These are phyloP conservation scores for Tricholoma matsutake DNA, from an alignment of 768 basidiomycete species.

Conservation along the genomic window DNA sequence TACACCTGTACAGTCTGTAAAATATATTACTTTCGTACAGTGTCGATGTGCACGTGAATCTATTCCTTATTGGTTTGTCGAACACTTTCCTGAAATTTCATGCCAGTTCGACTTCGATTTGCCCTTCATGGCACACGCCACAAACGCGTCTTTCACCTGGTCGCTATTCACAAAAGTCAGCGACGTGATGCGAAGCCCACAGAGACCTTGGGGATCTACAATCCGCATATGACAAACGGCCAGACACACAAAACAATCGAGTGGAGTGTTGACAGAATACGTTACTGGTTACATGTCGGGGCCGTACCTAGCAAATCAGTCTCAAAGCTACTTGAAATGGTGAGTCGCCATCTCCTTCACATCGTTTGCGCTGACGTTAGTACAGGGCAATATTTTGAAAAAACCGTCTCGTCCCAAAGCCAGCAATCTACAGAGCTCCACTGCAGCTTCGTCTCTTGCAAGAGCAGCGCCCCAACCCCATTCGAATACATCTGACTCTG, in stretches of 20 bases:
- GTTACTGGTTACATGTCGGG: slow-evolving; percentile 84
- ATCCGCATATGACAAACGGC: slow-evolving; percentile 57
- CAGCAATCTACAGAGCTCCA: slow-evolving; percentile 4
- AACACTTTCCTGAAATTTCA: slow-evolving; percentile 26
- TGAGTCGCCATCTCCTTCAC: slow-evolving; percentile 37
- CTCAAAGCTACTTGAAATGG: slow-evolving; percentile 73
- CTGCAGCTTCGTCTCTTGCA: not conserved
- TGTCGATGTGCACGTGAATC: not conserved
- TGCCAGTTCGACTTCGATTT: slow-evolving; percentile 85
- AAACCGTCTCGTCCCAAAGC: slow-evolving; percentile 49
- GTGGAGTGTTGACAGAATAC: slow-evolving; percentile 90
- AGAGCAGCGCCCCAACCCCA: not conserved
- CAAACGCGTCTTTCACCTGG: slow-evolving; percentile 77
- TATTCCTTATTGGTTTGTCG: not conserved
- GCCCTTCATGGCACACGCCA: slow-evolving; percentile 78
- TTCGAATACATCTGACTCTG: not conserved
- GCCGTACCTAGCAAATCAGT: slow-evolving; percentile 81
- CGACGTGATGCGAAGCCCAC: slow-evolving; percentile 83
- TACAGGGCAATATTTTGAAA: slow-evolving; percentile 60
- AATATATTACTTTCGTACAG: no score
- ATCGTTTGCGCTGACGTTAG: not conserved
- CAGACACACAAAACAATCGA: slow-evolving; percentile 67
- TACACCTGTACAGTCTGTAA: no score
- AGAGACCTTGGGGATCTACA: slow-evolving; percentile 83
- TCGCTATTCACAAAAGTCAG: slow-evolving; percentile 71